Base-by-base conservation (phyloP, 148 eudicot species). In the Dysphania ambrosioides region DNA sequence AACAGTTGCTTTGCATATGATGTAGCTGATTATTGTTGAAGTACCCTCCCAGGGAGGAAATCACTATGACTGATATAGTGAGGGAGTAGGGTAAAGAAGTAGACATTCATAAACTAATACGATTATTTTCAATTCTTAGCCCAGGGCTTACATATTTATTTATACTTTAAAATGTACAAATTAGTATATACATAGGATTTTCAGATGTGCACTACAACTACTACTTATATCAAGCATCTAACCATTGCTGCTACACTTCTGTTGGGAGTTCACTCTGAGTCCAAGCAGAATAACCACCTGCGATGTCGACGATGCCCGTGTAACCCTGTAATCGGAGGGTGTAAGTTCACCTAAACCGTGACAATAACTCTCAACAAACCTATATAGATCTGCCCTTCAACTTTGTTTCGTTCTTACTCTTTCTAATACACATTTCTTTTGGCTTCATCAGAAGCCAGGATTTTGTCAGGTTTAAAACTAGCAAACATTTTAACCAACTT, bases 261-360 rank as follows among this genome's bases (percentile, higher is more conserved):
- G 70, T 79, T 64, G 91, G 88, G 57, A 86, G 88, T 49, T 78
- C 86, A 62, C 71, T 82, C 73, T 87, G 84, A 9, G 75, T 58
- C 97, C 97, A 91, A 58, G 91, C 88, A 21, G 84, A 80, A 69
- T 78, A 89, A 36, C 97, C 97, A 40, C 97, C 97, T 44, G 91
- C 88, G 21, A 89, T 55, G 51, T 91, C 88, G 5, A 85, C 72
- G 49, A 91, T 63, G 9, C 84, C 88, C 4, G 87, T 89, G 58
- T 79, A 91, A 0, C 93, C 91, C 93, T 91, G 93, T 82, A 67
- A 23, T 36, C 36, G 1, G 35, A 66, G 4, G 0, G 0, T 40
- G 55, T 24, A 34, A 49, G 29, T 0, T 70, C 61, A 42, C 24
- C 24, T 19, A 42, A n/a, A 6, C 23, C 26, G 24, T 0, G 53